Conservation (phyloP, 1,284 basidiomycete species). For the Somion occarium region DNA sequence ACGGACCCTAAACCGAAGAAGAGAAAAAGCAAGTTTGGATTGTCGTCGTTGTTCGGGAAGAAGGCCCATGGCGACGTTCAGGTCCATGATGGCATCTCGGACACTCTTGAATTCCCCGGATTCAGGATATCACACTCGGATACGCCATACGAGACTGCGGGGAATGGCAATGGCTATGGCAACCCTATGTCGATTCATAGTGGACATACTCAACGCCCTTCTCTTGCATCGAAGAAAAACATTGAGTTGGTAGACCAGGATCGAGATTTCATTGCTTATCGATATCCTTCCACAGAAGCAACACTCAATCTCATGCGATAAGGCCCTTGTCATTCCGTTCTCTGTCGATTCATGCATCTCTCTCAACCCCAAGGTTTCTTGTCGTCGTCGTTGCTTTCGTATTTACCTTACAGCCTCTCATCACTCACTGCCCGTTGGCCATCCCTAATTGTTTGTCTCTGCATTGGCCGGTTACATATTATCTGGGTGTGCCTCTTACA, state of each 20-base stretch:
- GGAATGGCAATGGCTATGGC: slow-evolving; percentile 33
- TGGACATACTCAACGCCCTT: slow-evolving; percentile 41
- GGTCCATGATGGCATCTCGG: slow-evolving; percentile 15
- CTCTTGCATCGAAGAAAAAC: slow-evolving; percentile 60
- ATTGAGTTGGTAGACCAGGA: slow-evolving; percentile 78
- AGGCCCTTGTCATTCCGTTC: slow-evolving; percentile 4
- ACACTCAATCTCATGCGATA: slow-evolving; percentile 51
- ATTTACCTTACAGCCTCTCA: neutral
- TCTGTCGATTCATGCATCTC: neutral
- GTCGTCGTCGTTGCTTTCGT: neutral
- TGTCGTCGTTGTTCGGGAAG: slow-evolving; percentile 60
- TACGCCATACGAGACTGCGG: slow-evolving; percentile 33
- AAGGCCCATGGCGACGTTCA: slow-evolving; percentile 33
- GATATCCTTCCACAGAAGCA: slow-evolving; percentile 69
- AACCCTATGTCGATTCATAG: neutral
- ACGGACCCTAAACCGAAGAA: slow-evolving; percentile 37
- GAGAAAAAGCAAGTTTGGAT: slow-evolving; percentile 65
- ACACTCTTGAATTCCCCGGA: slow-evolving; percentile 21
- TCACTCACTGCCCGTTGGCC: neutral
- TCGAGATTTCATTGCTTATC: slow-evolving; percentile 75
- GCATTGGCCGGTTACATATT: neutral
- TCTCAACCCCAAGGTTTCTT: neutral
- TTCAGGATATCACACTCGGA: slow-evolving; percentile 29
- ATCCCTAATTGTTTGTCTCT: neutral
- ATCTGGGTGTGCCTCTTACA: neutral